Base-by-base conservation (phyloP, 495 filamentous ascomycete species). In the Lasiosphaeris hirsuta region DNA sequence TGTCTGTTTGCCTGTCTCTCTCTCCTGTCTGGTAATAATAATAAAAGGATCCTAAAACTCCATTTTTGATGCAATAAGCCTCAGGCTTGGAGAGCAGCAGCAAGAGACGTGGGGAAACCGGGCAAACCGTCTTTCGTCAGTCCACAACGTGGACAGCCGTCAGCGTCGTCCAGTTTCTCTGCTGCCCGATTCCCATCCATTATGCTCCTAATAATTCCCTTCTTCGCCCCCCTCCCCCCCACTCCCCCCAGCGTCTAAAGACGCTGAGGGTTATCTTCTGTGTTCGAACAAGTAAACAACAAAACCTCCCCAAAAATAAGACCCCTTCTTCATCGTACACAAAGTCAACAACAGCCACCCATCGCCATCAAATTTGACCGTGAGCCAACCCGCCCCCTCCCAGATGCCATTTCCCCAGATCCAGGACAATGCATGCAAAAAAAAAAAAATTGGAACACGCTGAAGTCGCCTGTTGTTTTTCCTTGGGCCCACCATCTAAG, bases 381-480 rank as follows among this genome's bases (percentile, higher is more conserved):
- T 34, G 30, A 59, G 55, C 54, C 61, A 56, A 15, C 46, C 58
- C 59, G 46, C 55, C 44, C 61, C 58, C 53, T 30, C 10, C 14
- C 11, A 54, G 56, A 70, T 70, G 66, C 66, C 67, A 10, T 58
- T 60, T 54, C 63, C 61, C 63, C 59, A 36, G 53, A 62, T 57
- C 69, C 65, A 62, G 67, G 63, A 68, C 57, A 49, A 68, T 69
- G 69, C 69, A 70, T 66, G 67, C 57, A 66, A 68, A 68, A 67
- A 46, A 58, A 38, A 59, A 63, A 15, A 55, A 56, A 5, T 2
- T 2, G 15, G 52, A 56, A 11, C 49, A 34, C 15, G 49, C 33
- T 33, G 39, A 58, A 35, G 54, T 46, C 49, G 53, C 60, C 61
- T 62, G 23, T 5, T 30, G 23, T 68, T 69, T 37, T 64, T 60